Evolutionary conservation across 305 asterid genomes (phyloP).

Genomic region (Fraxinus baroniana): DNA sequence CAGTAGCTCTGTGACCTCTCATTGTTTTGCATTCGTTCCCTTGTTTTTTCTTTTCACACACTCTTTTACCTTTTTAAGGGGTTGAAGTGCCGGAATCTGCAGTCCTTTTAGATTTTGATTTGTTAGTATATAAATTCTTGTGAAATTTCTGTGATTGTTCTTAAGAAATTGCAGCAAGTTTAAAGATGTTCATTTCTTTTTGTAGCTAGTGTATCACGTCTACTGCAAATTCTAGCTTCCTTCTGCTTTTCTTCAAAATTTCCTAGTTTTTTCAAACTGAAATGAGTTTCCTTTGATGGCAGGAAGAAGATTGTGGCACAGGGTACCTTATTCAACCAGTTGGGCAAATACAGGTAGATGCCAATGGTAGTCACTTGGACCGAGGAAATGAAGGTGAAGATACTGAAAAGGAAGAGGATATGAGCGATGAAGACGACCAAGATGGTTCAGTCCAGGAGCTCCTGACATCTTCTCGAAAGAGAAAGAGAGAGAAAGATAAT

Average conservation of each 20-base stretch:
- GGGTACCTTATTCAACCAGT: slow-evolving; percentile 87
- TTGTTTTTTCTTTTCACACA: neutral
- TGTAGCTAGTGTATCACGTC: neutral
- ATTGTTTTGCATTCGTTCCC: neutral
- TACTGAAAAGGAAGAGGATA: slow-evolving; percentile 51
- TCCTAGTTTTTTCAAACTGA: neutral
- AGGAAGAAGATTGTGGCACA: slow-evolving; percentile 74
- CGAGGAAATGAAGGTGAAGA: slow-evolving; percentile 47
- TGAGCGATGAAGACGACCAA: slow-evolving; percentile 49
- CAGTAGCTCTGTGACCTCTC: neutral
- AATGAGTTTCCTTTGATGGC: slow-evolving; percentile 26
- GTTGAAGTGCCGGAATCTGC: neutral
- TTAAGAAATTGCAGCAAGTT: neutral
- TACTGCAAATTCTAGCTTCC: neutral
- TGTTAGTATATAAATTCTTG: neutral
- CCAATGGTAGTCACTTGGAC: slow-evolving; percentile 37
- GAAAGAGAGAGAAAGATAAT: slow-evolving; percentile 39
- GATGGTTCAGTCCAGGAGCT: slow-evolving; percentile 82
- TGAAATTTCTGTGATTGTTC: neutral
- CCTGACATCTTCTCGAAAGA: slow-evolving; percentile 56
- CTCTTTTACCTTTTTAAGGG: neutral
- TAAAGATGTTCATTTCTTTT: neutral
- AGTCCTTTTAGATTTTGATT: neutral
- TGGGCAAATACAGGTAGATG: slow-evolving; percentile 49
- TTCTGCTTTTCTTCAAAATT: neutral